Evolutionary conservation across 78 protist genomes (phyloP).

Genomic region (Dictyostelium brefeldianum): DNA sequence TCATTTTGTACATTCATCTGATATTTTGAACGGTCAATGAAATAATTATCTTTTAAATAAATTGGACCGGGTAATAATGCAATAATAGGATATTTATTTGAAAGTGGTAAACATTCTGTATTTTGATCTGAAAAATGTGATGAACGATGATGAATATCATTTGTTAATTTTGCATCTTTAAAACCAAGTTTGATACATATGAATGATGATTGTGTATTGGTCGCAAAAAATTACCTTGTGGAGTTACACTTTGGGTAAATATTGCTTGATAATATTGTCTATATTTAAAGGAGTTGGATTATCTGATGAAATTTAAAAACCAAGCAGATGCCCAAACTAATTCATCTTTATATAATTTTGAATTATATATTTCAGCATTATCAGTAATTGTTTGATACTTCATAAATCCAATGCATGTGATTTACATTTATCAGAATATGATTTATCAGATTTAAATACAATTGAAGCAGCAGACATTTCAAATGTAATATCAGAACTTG

Average conservation of each 20-base stretch:
- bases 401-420: slow-evolving; percentile 35
- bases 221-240: too few relatives aligned
- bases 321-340: slow-evolving; percentile 56
- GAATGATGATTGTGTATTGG: too few relatives aligned
- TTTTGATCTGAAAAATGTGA: neutral
- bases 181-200: neutral
- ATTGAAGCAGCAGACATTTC: slow-evolving; percentile 32
- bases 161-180: slow-evolving; percentile 1
- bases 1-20: neutral
- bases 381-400: neutral
- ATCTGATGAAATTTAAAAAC: neutral
- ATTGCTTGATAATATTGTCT: neutral
- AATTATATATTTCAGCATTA: neutral
- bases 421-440: neutral
- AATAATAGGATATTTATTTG: neutral
- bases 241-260: too few relatives aligned
- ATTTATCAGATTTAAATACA: neutral
- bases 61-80: slow-evolving; percentile 45
- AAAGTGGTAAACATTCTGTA: neutral
- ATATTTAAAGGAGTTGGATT: neutral
- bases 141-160: slow-evolving; percentile 30
- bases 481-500: slow-evolving; percentile 51
- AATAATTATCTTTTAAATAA: neutral
- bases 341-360: slow-evolving; percentile 47
- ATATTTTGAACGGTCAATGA: neutral